A percentile compares a stretch with the other conserved stretches of the same genome.
phyloP scores from a whole-genome alignment of 306 rosid species.

The Begonia fuchsioides region DNA sequence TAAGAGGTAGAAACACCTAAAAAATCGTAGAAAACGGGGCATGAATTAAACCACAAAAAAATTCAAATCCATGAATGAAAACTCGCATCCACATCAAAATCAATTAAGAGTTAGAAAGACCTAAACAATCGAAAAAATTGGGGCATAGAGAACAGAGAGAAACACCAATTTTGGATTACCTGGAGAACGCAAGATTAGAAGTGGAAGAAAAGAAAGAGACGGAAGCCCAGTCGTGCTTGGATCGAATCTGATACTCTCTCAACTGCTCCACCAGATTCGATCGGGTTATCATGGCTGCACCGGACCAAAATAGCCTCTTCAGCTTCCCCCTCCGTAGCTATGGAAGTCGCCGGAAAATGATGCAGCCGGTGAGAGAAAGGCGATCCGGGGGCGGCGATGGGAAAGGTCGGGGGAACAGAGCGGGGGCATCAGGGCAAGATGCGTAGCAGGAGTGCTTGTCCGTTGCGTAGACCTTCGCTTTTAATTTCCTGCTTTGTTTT shows the following conservation, averaged over 20 bases:
- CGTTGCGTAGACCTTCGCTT: conserved; percentile 5
- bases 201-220: conserved; percentile 94
- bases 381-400: conserved; percentile 4
- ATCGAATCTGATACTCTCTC: no score
- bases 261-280: no score
- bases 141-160: background rate
- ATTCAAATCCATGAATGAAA: background rate
- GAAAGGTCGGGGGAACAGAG: conserved; percentile 11
- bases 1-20: no score
- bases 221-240: conserved; percentile 95
- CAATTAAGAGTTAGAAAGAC: background rate
- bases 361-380: conserved; percentile 16
- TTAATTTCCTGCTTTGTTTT: background rate
- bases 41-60: background rate
- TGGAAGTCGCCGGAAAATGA: background rate
- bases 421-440: conserved; percentile 12
- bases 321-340: conserved; percentile 2
- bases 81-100: conserved; percentile 1
- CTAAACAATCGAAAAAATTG: background rate
- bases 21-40: no score
- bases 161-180: conserved; percentile 20
- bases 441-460: conserved; percentile 4
- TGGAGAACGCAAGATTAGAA: conserved; percentile 56
- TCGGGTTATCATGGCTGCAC: conserved; percentile 57
- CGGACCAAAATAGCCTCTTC: conserved; percentile 7